phyloP scores from a whole-genome alignment of 805 yeast genomes.

The Saccharomyces cerevisiae region DNA sequence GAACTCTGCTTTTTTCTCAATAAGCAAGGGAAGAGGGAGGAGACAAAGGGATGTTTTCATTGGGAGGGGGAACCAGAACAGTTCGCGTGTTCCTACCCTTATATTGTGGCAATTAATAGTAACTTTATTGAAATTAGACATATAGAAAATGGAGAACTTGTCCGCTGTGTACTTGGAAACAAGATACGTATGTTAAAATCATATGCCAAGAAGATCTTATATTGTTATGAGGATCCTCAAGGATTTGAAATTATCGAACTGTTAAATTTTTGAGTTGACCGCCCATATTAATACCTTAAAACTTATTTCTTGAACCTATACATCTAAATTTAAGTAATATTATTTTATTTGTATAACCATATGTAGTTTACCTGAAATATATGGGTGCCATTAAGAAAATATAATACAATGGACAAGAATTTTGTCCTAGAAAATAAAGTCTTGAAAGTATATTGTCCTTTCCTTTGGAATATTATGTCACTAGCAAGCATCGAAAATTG shows the following conservation, averaged over 20 bases:
- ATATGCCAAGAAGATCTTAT: slow-evolving; percentile 85
- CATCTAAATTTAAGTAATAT: neutral
- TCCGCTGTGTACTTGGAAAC: slow-evolving; percentile 89
- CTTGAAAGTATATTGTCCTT: neutral
- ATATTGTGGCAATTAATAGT: slow-evolving; percentile 80
- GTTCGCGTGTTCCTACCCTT: slow-evolving; percentile 94
- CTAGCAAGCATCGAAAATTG: neutral
- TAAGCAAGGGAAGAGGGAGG: slow-evolving; percentile 91
- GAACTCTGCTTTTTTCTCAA: slow-evolving; percentile 93
- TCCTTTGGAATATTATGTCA: neutral
- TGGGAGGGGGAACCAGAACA: slow-evolving; percentile 97
- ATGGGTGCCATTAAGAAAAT: neutral
- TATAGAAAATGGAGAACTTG: slow-evolving; percentile 76
- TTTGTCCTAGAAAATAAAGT: neutral
- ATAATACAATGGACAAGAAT: neutral
- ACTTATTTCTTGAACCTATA: neutral
- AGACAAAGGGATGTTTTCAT: slow-evolving; percentile 84
- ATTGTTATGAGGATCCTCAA: slow-evolving; percentile 81
- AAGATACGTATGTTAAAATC: slow-evolving; percentile 83
- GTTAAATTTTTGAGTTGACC: slow-evolving; percentile 71
- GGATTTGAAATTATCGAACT: slow-evolving; percentile 91
- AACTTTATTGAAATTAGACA: slow-evolving; percentile 88
- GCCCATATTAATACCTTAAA: neutral
- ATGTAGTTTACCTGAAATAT: neutral
- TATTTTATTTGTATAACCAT: neutral